Conservation (phyloP, 345 rosid genomes). For the Cardamine resedifolia region DNA sequence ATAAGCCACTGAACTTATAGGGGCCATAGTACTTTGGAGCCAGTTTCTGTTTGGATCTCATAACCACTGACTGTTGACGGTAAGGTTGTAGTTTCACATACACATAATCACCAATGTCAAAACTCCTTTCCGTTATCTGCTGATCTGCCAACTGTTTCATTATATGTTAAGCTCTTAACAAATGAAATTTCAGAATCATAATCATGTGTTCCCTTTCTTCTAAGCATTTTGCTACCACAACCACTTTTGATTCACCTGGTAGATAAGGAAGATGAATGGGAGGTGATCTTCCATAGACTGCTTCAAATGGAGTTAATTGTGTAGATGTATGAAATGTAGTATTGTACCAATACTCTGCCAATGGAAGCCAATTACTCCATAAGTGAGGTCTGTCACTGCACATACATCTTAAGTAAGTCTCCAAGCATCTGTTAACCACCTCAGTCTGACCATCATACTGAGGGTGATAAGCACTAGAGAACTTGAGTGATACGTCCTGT, state of each 20-base stretch:
- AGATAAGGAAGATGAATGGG: background rate
- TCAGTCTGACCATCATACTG: background rate
- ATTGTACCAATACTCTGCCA: background rate
- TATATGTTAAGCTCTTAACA: background rate
- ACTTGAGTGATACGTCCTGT: fast-evolving
- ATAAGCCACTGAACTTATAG: background rate
- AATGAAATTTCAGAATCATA: background rate
- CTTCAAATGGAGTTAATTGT: background rate
- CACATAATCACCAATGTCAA: background rate
- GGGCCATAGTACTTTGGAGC: background rate
- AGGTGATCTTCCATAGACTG: background rate
- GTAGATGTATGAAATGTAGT: background rate
- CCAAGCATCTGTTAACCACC: background rate
- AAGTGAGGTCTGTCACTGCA: background rate
- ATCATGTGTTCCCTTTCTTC: background rate
- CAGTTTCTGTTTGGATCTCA: fast-evolving
- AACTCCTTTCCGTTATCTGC: fast-evolving
- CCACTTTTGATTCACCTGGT: background rate
- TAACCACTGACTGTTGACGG: background rate
- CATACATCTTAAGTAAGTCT: background rate
- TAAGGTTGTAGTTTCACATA: background rate
- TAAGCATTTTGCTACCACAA: fast-evolving
- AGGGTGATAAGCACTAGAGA: background rate
- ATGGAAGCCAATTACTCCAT: background rate
- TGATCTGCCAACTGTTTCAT: background rate